These are phyloP conservation scores for Acarospora socialis DNA, from an alignment of 2,329 filamentous ascomycete genomes.

Conservation along the genomic window DNA sequence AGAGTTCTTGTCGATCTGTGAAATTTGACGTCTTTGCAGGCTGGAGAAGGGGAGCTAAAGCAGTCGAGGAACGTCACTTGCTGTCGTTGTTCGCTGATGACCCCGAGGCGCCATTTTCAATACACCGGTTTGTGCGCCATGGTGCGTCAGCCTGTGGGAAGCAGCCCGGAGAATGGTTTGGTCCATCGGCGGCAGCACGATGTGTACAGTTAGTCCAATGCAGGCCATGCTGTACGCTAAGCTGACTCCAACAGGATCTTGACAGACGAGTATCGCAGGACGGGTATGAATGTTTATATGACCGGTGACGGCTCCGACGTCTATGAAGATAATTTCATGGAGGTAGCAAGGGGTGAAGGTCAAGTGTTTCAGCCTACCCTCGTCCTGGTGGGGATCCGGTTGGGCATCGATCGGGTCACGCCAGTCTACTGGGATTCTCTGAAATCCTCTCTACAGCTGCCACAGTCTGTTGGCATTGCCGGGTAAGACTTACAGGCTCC, in stretches of 20 bases:
- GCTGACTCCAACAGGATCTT: conserved; percentile 46
- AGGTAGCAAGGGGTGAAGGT: conserved; percentile 54
- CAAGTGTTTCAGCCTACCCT: conserved; percentile 66
- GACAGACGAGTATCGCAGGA: conserved; percentile 47
- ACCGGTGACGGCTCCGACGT: conserved; percentile 85
- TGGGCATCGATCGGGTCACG: conserved; percentile 90
- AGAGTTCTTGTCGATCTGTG: conserved; percentile 12
- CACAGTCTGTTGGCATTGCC: conserved; percentile 90
- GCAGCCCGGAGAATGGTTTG: conserved; percentile 96
- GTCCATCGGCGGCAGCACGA: conserved; percentile 84
- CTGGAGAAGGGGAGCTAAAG: conserved; percentile 54
- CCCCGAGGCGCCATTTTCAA: conserved; percentile 73
- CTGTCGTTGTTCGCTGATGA: conserved; percentile 79
- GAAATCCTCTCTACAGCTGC: conserved; percentile 67
- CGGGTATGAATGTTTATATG: conserved; percentile 65
- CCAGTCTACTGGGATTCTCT: conserved; percentile 93
- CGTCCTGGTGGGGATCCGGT: conserved; percentile 71
- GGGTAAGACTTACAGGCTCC: conserved; percentile 46
- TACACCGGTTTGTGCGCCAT: conserved; percentile 85
- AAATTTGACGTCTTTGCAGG: conserved; percentile 32
- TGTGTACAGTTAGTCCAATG: conserved; percentile 65
- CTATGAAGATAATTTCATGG: conserved; percentile 77
- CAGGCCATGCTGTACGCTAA: background rate
- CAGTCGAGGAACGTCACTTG: conserved; percentile 52
- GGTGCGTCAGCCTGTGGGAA: conserved; percentile 81